phyloP scores from a whole-genome alignment of 2,329 filamentous ascomycete species.

The Rutstroemia sp. region DNA sequence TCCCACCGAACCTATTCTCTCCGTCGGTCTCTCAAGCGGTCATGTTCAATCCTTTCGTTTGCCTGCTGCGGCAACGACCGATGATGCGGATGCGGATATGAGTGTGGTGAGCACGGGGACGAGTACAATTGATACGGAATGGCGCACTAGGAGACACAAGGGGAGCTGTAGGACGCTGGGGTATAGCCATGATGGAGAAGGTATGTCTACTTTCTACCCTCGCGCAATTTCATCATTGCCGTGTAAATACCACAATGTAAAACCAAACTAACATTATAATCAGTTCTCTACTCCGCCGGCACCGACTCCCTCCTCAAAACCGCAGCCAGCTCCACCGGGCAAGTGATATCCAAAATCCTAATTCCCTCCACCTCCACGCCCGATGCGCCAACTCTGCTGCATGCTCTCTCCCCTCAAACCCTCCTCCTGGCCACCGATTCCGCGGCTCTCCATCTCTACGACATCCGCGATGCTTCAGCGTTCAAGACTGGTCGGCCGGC shows the following conservation, averaged over 20 bases:
- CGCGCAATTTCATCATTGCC: background rate
- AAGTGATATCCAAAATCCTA: constrained; percentile 74
- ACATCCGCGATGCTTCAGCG: constrained; percentile 57
- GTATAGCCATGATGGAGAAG: constrained; percentile 71
- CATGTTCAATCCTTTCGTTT: constrained; percentile 81
- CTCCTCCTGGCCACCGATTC: constrained; percentile 88
- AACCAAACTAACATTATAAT: background rate
- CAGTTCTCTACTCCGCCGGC: constrained; percentile 55
- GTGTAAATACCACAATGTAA: background rate
- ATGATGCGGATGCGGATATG: constrained; percentile 42
- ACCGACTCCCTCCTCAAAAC: constrained; percentile 51
- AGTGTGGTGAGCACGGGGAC: constrained; percentile 53
- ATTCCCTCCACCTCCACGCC: constrained; percentile 49
- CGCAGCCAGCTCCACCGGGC: constrained; percentile 50
- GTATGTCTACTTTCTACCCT: constrained; percentile 28
- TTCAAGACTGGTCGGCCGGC: constrained; percentile 56
- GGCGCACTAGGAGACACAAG: constrained; percentile 86
- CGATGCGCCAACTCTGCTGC: constrained; percentile 74
- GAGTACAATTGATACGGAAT: constrained; percentile 72
- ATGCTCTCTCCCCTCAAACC: constrained; percentile 78
- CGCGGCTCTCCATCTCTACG: constrained; percentile 79
- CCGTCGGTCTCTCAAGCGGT: constrained; percentile 76
- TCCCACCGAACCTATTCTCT: constrained; percentile 74
- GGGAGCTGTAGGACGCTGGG: constrained; percentile 80
- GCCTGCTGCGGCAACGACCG: constrained; percentile 43